phyloP scores from a whole-genome alignment of 352 stramenopile genomes.

The Globisporangium canariense region DNA sequence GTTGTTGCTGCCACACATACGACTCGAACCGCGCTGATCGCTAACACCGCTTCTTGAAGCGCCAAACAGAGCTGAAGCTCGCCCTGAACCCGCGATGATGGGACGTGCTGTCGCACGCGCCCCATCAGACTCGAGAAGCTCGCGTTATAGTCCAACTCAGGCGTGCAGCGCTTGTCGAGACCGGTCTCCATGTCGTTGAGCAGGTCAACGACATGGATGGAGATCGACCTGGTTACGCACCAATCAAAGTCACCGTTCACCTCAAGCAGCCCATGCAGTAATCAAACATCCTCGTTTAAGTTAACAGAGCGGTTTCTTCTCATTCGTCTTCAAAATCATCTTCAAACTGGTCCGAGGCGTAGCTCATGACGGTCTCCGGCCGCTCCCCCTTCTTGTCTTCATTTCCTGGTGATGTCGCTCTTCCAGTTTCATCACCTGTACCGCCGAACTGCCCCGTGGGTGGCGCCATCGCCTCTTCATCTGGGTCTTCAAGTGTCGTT shows the following conservation, averaged over 20 bases:
- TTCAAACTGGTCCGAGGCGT: slow-evolving; percentile 62
- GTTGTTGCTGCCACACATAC: neutral
- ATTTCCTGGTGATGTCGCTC: neutral
- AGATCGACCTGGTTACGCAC: too few species aligned
- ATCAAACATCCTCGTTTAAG: neutral
- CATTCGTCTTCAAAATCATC: slow-evolving; percentile 34
- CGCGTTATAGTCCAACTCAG: too few species aligned
- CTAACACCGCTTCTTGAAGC: neutral
- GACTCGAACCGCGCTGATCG: neutral
- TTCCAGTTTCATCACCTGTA: neutral
- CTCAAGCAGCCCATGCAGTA: neutral
- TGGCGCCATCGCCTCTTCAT: neutral
- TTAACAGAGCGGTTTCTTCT: slow-evolving; percentile 6
- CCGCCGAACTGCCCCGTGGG: neutral
- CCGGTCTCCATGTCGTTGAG: too few species aligned
- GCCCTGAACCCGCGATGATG: neutral
- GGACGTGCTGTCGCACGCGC: slow-evolving; percentile 44
- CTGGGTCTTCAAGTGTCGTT: neutral
- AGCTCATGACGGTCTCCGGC: slow-evolving; percentile 57
- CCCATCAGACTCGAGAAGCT: too few species aligned
- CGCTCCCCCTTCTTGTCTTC: slow-evolving; percentile 6
- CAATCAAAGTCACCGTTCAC: neutral
- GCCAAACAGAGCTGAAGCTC: neutral
- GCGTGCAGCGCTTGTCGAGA: too few species aligned
- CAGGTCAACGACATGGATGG: too few species aligned